These are phyloP conservation scores for Spizellomyces sp. DNA, from an alignment of 192 early-diverging fungal species.

Conservation along the genomic window DNA sequence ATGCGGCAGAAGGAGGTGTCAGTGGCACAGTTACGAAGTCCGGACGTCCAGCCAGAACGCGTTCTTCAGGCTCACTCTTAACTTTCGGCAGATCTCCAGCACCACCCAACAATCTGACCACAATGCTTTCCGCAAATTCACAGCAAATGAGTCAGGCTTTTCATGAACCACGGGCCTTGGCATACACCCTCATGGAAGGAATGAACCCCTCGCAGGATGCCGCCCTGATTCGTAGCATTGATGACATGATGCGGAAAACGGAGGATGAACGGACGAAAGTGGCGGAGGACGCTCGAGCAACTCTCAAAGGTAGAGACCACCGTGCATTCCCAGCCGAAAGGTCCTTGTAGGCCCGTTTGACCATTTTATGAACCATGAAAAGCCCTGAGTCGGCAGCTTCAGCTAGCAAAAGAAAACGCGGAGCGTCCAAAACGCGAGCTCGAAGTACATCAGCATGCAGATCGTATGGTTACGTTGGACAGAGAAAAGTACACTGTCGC, in stretches of 20 bases:
- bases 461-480: slow-evolving; percentile 16
- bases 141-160: slow-evolving; percentile 5
- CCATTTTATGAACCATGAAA: no score
- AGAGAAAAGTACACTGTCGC: slow-evolving; percentile 13
- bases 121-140: background rate
- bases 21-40: no score
- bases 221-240: slow-evolving; percentile 4
- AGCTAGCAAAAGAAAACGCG: slow-evolving; percentile 10
- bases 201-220: slow-evolving; percentile 11
- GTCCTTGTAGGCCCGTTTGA: background rate
- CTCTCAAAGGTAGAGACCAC: background rate
- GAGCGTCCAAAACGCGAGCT: background rate
- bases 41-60: no score
- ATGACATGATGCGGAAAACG: slow-evolving; percentile 2
- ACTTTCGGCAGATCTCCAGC: no score
- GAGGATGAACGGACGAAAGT: slow-evolving; percentile 7
- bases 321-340: background rate
- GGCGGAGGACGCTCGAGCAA: slow-evolving; percentile 18
- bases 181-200: background rate
- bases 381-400: background rate
- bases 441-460: background rate
- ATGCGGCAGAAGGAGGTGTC: no score
- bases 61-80: no score
- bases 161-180: slow-evolving; percentile 2
- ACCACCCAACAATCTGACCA: background rate